These are phyloP conservation scores for Mucor saturninus DNA, from an alignment of 371 early-diverging fungal genomes.

Conservation along the genomic window DNA sequence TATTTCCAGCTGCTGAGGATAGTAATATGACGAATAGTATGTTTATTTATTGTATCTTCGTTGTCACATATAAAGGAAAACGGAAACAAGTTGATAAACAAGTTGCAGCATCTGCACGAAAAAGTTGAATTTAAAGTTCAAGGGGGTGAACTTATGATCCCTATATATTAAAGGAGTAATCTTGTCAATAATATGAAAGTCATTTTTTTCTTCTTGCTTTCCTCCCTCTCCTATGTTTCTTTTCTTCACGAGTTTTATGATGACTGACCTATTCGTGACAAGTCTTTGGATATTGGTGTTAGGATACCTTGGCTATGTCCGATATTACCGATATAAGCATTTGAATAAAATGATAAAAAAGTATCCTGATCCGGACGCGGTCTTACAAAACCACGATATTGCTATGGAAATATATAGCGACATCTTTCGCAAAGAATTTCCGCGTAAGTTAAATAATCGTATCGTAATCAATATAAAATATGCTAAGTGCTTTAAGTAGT, in stretches of 20 bases:
- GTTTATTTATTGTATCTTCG: neutral
- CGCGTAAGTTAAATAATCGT: slow-evolving; percentile 23
- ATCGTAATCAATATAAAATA: neutral
- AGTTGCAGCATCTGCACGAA: neutral
- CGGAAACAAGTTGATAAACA: slow-evolving; percentile 10
- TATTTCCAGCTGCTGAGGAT: neutral
- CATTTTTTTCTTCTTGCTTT: neutral
- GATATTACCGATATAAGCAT: slow-evolving; percentile 36
- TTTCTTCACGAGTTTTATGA: neutral
- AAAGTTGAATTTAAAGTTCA: slow-evolving; percentile 14
- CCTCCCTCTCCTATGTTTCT: slow-evolving; percentile 3
- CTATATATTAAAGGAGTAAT: neutral
- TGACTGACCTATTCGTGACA: neutral
- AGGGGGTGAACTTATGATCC: slow-evolving; percentile 1
- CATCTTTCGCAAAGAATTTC: slow-evolving; percentile 48
- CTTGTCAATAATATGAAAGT: neutral
- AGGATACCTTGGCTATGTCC: slow-evolving; percentile 42
- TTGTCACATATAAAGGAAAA: too few relatives aligned
- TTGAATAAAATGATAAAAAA: slow-evolving; percentile 39
- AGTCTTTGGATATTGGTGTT: neutral
- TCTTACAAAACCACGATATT: slow-evolving; percentile 40
- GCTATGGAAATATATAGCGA: slow-evolving; percentile 46
- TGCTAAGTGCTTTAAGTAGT: slow-evolving; percentile 2
- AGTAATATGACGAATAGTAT: neutral
- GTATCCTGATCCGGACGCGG: slow-evolving; percentile 53